These are phyloP conservation scores for Agaricus blazei DNA, from an alignment of 768 basidiomycete genomes.

Conservation along the genomic window DNA sequence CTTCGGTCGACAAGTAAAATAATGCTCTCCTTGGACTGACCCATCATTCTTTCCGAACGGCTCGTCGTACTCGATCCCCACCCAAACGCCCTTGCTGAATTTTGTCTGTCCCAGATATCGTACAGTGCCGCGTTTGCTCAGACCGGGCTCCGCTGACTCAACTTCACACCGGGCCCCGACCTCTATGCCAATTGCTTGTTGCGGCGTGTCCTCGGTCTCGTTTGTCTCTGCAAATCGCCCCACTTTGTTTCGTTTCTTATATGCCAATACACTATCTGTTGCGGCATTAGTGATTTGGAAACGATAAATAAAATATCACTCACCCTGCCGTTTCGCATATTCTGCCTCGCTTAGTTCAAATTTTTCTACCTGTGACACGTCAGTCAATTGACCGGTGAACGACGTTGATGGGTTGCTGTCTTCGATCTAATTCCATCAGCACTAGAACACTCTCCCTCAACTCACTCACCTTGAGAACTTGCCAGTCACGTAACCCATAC, in stretches of 20 bases:
- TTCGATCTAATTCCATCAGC: constrained; percentile 41
- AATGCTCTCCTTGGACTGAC: constrained; percentile 77
- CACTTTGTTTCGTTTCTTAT: constrained; percentile 81
- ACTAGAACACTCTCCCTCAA: not conserved
- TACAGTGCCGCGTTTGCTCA: constrained; percentile 79
- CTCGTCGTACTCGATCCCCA: constrained; percentile 94
- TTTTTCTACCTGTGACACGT: constrained; percentile 85
- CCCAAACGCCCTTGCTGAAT: constrained; percentile 77
- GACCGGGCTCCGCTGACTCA: constrained; percentile 59
- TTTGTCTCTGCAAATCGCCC: constrained; percentile 77
- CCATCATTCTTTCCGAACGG: constrained; percentile 96
- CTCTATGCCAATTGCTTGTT: constrained; percentile 42
- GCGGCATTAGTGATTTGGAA: not conserved
- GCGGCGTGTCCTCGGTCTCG: constrained; percentile 19
- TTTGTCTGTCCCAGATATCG: constrained; percentile 79
- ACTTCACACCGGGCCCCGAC: constrained; percentile 82
- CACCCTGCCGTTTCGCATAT: constrained; percentile 80
- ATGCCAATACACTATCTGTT: constrained; percentile 85
- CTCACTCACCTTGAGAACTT: constrained; percentile 69
- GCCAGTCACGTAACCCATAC: constrained; percentile 72
- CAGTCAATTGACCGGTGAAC: constrained; percentile 80
- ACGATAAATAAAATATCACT: constrained; percentile 7
- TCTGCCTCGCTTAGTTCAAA: constrained; percentile 83
- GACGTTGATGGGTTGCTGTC: constrained; percentile 74
- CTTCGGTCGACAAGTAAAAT: constrained; percentile 74